These are phyloP conservation scores for Colletotrichum lupini DNA, from an alignment of 2,329 filamentous ascomycete species.

Conservation along the genomic window DNA sequence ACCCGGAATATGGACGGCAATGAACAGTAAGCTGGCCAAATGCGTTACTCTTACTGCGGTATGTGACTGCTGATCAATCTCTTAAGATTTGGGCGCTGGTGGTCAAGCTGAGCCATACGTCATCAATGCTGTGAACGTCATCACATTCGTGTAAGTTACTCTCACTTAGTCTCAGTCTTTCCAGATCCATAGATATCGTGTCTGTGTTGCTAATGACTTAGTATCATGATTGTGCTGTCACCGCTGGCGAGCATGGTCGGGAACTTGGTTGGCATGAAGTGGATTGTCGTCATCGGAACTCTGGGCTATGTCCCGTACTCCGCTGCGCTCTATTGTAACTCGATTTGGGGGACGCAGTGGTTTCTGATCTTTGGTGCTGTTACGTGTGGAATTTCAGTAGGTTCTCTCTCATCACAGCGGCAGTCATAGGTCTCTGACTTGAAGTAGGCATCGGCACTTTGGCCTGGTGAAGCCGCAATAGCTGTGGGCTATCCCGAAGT, in stretches of 20 bases:
- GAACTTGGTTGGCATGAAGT: constrained; percentile 24
- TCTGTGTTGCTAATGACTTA: neutral
- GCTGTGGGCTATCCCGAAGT: constrained; percentile 45
- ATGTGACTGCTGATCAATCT: neutral
- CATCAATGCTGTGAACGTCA: constrained; percentile 18
- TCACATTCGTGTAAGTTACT: constrained; percentile 19
- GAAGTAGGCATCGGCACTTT: constrained; percentile 46
- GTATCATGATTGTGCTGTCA: constrained; percentile 19
- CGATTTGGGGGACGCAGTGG: constrained; percentile 26
- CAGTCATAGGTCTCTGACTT: neutral
- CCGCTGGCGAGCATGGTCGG: constrained; percentile 22
- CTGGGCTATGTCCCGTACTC: constrained; percentile 26
- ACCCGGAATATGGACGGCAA: constrained; percentile 52
- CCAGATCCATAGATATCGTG: neutral
- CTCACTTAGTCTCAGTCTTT: no score
- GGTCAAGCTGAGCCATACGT: constrained; percentile 27
- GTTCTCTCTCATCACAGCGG: neutral
- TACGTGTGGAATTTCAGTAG: constrained; percentile 17
- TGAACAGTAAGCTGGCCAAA: constrained; percentile 4
- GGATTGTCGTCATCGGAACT: constrained; percentile 21
- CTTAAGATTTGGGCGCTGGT: constrained; percentile 14
- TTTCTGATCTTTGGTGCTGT: constrained; percentile 23
- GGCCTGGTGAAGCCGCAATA: constrained; percentile 50
- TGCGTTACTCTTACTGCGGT: no score
- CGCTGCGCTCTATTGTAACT: constrained; percentile 26